phyloP scores from a whole-genome alignment of 2,329 filamentous ascomycete species.

The Claviceps sp. region DNA sequence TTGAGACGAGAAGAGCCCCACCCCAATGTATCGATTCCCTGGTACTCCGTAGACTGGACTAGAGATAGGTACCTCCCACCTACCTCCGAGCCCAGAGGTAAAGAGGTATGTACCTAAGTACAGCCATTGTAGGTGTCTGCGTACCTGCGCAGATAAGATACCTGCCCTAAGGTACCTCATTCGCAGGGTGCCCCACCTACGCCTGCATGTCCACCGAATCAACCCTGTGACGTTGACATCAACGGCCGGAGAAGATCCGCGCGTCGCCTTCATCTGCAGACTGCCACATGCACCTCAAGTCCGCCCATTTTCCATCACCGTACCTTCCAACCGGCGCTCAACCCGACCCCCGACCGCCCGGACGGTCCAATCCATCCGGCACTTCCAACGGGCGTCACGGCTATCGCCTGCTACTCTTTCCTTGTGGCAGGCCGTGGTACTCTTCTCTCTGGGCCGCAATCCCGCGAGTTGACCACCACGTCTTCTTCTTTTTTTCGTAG shows the following conservation, averaged over 20 bases:
- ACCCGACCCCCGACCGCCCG: background rate
- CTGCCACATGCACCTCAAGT: background rate
- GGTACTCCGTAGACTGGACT: too few species aligned
- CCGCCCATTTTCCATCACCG: background rate
- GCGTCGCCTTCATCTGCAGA: slow-evolving; percentile 8
- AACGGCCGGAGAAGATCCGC: slow-evolving; percentile 17
- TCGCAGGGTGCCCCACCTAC: too few species aligned
- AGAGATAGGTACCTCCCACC: too few species aligned
- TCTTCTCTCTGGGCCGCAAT: slow-evolving; percentile 9
- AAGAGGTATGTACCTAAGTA: too few species aligned
- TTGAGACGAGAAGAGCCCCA: too few species aligned
- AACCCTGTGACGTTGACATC: slow-evolving; percentile 2
- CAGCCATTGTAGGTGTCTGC: too few species aligned
- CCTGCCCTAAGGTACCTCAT: too few species aligned
- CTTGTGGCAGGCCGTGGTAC: slow-evolving; percentile 8
- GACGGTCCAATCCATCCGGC: background rate
- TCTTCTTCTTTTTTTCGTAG: slow-evolving; percentile 9
- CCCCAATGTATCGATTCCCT: too few species aligned
- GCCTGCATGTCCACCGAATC: background rate
- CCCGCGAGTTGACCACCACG: slow-evolving; percentile 8
- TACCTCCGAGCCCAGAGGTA: too few species aligned
- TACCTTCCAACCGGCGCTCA: background rate
- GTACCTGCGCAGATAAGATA: too few species aligned
- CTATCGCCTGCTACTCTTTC: slow-evolving; percentile 11
- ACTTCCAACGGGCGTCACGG: slow-evolving; percentile 5